Evolutionary conservation across 768 basidiomycete species (phyloP), one percentile per base, ranked within the genome.

Genomic region (Tylopilus cervinicoccineus): DNA sequence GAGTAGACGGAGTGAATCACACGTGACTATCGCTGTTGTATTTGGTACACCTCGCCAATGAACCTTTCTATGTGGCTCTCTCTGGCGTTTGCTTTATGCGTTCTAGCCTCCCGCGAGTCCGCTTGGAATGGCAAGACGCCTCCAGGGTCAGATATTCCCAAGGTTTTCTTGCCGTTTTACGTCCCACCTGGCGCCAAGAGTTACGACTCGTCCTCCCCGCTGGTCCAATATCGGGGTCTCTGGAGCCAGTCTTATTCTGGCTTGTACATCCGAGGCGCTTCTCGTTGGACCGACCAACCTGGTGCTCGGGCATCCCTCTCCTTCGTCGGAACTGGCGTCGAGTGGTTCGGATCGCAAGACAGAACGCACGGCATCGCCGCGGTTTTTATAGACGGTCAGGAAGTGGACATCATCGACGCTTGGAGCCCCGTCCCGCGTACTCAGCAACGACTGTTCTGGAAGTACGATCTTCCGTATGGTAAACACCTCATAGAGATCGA

Each of bases 241-340:
- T 90, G 87, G 87, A 61, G 60, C 8, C 75, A 79, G 23, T 63
- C 72, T 1, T 80, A 72, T 56, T 83, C 84, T 0, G 62, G 66
- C 2, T 65, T 70, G 29, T 83, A 79, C 56, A 61, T 79, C 26
- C 67, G 74, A 17, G 72, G 76, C 14, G 76, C 80, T 13, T 65
- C 79, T 28, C 76, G 72, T 13, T 74, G 72, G 59, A 83, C 84
- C 0, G 66, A 70, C 13, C 64, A 76, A 38, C 65, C 65, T 16
- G 72, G 72, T 39, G 79, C 86, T 11, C 66, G 76, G 4, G 68
- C 78, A 38, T 70, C 71, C 2, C 77, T 88, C 65, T 72, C 75
- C 3, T 88, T 88, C 65, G 70, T 70, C n/a, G 88, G 87, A 13
- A 84, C 82, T 12, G 85, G 85, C 1, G 74, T 90, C 54, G 88